These are phyloP conservation scores for Plasmopara muralis DNA, from an alignment of 352 stramenopile species.

Conservation along the genomic window DNA sequence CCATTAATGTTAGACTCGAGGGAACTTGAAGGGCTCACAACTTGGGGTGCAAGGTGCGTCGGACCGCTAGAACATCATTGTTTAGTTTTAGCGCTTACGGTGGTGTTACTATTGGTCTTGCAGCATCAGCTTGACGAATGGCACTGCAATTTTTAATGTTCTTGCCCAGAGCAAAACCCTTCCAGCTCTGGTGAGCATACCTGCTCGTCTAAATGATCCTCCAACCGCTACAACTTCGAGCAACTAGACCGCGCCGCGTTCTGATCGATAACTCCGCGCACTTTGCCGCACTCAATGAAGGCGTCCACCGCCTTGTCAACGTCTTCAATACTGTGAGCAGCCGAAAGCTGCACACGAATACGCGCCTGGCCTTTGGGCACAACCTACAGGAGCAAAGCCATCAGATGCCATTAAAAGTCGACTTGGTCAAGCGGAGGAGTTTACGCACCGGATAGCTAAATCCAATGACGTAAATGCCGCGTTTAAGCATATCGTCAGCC, in stretches of 20 bases:
- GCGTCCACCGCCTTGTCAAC: conserved; percentile 88
- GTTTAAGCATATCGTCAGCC: conserved; percentile 88
- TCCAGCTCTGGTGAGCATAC: conserved; percentile 45
- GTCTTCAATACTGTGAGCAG: conserved; percentile 88
- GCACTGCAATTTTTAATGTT: conserved; percentile 18
- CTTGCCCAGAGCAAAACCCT: conserved; percentile 47
- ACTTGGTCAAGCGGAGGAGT: background rate
- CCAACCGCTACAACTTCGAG: conserved; percentile 4
- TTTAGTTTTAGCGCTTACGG: conserved; percentile 5
- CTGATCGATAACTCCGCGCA: conserved; percentile 55
- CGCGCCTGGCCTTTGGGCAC: conserved; percentile 89
- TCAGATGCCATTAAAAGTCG: no score
- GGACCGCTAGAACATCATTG: background rate
- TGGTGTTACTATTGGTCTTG: conserved; percentile 9
- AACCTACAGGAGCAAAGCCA: conserved; percentile 32
- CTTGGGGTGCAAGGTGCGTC: conserved; percentile 57
- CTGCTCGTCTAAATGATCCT: conserved; percentile 7
- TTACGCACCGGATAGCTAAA: conserved; percentile 88
- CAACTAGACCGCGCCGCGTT: conserved; percentile 17
- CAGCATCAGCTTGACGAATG: conserved; percentile 43
- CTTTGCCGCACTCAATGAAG: conserved; percentile 89
- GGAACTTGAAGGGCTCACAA: conserved; percentile 34
- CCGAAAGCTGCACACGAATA: conserved; percentile 89
- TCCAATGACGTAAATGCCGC: conserved; percentile 92
- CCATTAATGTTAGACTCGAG: conserved; percentile 58